Conservation (phyloP, 257 asterid species). For the Solanum chmielewskii region DNA sequence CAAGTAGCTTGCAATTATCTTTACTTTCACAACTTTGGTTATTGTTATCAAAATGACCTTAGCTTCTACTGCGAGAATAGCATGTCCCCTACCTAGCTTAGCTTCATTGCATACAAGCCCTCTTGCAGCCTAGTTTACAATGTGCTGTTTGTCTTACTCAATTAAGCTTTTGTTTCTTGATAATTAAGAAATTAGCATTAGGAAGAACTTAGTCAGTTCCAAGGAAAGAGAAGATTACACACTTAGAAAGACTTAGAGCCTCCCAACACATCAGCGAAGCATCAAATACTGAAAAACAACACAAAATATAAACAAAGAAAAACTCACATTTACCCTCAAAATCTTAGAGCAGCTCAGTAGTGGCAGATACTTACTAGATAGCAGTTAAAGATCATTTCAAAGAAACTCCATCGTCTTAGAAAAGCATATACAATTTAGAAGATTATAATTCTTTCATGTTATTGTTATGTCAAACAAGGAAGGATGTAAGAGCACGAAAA, state of each 20-base stretch:
- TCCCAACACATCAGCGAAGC: not conserved
- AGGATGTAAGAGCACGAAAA: not conserved
- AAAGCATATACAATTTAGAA: not conserved
- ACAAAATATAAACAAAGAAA: not conserved
- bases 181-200: not conserved
- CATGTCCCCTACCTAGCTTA: not conserved
- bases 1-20: not conserved
- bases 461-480: not conserved
- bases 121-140: not conserved
- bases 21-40: not conserved
- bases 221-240: not conserved
- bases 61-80: not conserved
- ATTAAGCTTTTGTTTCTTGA: not conserved
- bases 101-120: not conserved
- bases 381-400: not conserved
- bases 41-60: not conserved
- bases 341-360: not conserved
- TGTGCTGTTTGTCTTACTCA: not conserved
- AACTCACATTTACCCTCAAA: not conserved
- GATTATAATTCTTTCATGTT: not conserved
- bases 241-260: not conserved
- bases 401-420: not conserved
- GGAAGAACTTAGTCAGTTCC: not conserved
- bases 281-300: not conserved
- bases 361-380: not conserved